Conservation (phyloP, 148 eudicot species). For the Silene latifolia region DNA sequence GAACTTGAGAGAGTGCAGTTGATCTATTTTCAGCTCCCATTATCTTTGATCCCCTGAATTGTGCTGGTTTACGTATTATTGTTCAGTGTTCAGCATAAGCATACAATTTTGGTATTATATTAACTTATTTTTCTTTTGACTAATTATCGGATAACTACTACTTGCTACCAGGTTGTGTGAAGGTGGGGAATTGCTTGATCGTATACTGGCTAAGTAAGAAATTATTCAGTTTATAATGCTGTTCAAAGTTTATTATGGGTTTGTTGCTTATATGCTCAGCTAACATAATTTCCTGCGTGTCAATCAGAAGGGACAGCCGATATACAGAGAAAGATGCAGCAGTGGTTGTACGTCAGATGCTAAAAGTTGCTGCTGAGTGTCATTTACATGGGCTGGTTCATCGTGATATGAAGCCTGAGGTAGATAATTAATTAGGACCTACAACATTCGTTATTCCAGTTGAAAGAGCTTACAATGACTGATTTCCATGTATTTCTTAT, state of each 20-base stretch:
- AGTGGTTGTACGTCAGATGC: constrained; percentile 89
- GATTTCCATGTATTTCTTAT: constrained; percentile 15
- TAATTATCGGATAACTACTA: too few species aligned
- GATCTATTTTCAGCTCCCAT: too few species aligned
- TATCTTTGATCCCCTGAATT: too few species aligned
- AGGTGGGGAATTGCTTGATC: constrained; percentile 95
- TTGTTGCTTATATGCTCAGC: not conserved
- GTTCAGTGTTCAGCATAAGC: too few species aligned
- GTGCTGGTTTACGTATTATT: too few species aligned
- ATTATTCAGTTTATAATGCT: not conserved
- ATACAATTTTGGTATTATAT: too few species aligned
- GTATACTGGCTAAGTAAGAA: constrained; percentile 73
- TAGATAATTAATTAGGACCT: too few species aligned
- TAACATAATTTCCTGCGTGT: constrained; percentile 11
- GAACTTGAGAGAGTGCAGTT: too few species aligned
- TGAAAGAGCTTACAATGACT: constrained; percentile 11
- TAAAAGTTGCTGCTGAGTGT: constrained; percentile 97
- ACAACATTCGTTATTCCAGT: too few species aligned
- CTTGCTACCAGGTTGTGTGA: constrained; percentile 97
- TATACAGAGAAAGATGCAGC: constrained; percentile 96
- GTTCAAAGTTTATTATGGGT: not conserved
- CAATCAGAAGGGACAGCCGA: constrained; percentile 82
- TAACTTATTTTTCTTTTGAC: constrained; percentile 12
- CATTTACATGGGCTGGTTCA: constrained; percentile 97
- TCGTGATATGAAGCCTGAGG: constrained; percentile 99